Conservation (phyloP, 352 stramenopile genomes). For the Pythium sukuiense region DNA sequence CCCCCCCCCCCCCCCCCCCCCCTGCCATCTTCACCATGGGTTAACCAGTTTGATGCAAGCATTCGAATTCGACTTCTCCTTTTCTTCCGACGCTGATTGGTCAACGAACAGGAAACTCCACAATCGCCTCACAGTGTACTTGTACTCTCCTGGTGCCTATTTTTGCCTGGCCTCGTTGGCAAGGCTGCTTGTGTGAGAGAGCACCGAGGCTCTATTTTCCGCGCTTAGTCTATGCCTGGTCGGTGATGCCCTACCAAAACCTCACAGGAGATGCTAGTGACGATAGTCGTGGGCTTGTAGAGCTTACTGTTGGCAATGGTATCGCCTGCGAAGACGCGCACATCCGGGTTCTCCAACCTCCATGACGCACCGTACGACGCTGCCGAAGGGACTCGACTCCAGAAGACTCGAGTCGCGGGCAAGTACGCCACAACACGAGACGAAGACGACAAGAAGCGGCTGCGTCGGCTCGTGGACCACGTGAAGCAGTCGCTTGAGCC, state of each 20-base stretch:
- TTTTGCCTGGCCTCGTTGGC: too few relatives aligned
- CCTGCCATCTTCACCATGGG: too few relatives aligned
- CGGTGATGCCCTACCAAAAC: not conserved
- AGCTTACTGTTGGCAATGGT: slow-evolving; percentile 13
- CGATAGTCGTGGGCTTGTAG: not conserved
- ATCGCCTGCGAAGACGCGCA: slow-evolving; percentile 13
- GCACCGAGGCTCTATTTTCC: not conserved
- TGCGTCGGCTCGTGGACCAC: slow-evolving; percentile 23
- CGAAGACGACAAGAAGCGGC: slow-evolving; percentile 16
- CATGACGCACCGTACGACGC: not conserved
- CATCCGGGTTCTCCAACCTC: slow-evolving; percentile 17
- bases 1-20: too few relatives aligned
- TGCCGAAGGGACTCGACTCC: not conserved
- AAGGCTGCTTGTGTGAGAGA: too few relatives aligned
- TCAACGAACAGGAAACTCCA: too few relatives aligned
- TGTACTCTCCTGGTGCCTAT: too few relatives aligned
- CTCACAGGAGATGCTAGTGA: not conserved
- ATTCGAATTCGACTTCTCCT: not conserved
- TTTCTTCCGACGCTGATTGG: not conserved
- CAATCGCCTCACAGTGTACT: too few relatives aligned
- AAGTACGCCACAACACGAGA: slow-evolving; percentile 7
- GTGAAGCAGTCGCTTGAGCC: slow-evolving; percentile 32
- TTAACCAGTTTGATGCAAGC: too few relatives aligned
- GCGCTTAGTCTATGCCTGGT: not conserved
- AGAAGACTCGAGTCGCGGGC: not conserved